Base-by-base conservation (phyloP, 192 early-diverging fungal species). In the Coemansia sp. region DNA sequence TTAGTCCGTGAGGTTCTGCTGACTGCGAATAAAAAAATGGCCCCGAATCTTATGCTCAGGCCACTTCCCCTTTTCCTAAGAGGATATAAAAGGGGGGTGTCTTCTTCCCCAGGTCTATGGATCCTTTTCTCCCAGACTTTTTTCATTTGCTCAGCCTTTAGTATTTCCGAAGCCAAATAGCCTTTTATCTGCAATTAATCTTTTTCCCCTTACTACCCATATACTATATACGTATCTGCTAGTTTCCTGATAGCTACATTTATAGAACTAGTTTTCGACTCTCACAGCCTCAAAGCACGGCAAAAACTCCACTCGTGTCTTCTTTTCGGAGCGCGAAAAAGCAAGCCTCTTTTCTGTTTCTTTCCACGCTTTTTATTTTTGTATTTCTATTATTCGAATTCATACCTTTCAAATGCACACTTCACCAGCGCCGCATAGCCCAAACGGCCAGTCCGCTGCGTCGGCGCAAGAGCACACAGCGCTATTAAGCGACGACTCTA, bases 401-500 rank as follows among this genome's bases (percentile, higher is more conserved):
- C 44, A 5, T 15, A 41, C 39, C 1, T 41, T 14, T 46, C 21
- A 15, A 53, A 53, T 53, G 21, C 51, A 26, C 51, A 16, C 51
- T 0, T 8, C 21, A 53, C 0, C 21, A 53, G 20, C 8, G 51
- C 9, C 23, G 51, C 11, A 53, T 26, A 53, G 36, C 10, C 15
- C 30, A 26, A 18, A 35, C 34, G 7, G 18, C 9, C 57, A 35
- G 18, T 21, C 34, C 4, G 34, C 57, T 6, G 35, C 5, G 20
- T 45, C 63, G 16, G 58, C 66, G 15, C 49, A 53, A 10, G 78
- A 81, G 34, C 44, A 65, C 18, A 67, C 73, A 23, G 26, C 78
- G 36, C 57, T 75, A 57, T 62, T 74, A 8, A 41, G 15, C 26
- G 55, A 34, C 33, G 43, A 21, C 10, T 21, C 34, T 10, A 38